Base-by-base conservation (phyloP, 1,284 basidiomycete genomes). In the Ustilago vetiveriae region DNA sequence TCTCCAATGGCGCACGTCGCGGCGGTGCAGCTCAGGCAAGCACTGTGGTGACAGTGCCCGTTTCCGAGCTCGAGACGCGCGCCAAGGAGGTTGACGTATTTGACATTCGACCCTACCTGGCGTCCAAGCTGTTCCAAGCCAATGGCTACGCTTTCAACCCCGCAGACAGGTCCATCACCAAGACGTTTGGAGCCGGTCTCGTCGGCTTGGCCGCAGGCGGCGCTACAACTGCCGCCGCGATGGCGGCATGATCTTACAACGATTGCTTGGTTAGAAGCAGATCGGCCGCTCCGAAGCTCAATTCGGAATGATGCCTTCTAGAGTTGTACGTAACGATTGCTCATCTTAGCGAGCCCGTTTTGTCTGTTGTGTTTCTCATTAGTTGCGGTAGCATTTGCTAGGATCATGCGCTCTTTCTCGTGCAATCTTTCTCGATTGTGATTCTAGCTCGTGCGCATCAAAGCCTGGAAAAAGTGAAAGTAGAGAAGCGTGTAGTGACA, bases 81-180 rank as follows among this genome's bases (percentile, higher is more conserved):
- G 75, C 90, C 90, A 78, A 92, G 82, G 94, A 95, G 57, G 88
- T 96, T 66, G 94, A 98, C 66, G 94, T 98, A 53, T 97, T 90
- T 78, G 94, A 98, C 79, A 88, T 91, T 17, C 84, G 87, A 17
- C 88, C 92, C 2, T 98, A 97, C 88, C 83, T 97, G 66, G 87
- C 85, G 27, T 92, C 90, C 3, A 90, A 89, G 72, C 82, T 98
- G 40, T 98, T 98, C 82, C 78, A 84, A n/a, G 85, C 90, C 19
- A 98, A 98, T 78, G 94, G 94, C 3, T 98, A 98, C 84, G 88
- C 76, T 4, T 82, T 74, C 52, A 58, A 75, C 39, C 67, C 78
- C 19, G 35, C 56, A 5, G 67, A 69, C 23, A 49, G 75, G 13
- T 71, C 73, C 4, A 80, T 82, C 52, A 63, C 73, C 30, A 81